Evolutionary conservation across 805 yeast species (phyloP), one percentile per base, ranked within the genome.

Genomic region (Phaffomyces opuntiae): DNA sequence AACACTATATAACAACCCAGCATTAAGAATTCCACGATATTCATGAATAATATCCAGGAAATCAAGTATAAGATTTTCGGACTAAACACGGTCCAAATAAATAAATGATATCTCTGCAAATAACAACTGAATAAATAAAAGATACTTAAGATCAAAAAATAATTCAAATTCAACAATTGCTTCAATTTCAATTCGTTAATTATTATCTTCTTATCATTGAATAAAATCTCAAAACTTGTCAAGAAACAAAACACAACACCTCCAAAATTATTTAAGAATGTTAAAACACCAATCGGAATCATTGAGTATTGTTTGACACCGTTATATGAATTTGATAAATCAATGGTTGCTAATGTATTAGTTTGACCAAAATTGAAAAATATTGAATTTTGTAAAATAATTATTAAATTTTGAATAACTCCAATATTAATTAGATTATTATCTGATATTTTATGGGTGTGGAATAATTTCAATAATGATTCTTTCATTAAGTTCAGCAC

Each of bases 61-160:
- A 80, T 78, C 53, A 83, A 81, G 61, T 83, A 93, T 33, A 95
- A 73, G 5, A 93, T 62, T 57, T 90, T 91, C 1, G 99, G 99
- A 43, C 96, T 86, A 67, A 93, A 93, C 8, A 93, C 99, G 2
- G 98, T 90, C 99, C 99, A 93, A 9, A 93, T 85, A 61, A 93
- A 93, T 46, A 93, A 69, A 62, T 93, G 99, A 58, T 82, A 85
- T 53, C 96, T 72, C 53, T 90, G 72, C 19, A 76, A 69, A 42
- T 74, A 73, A 61, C 98, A 93, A 13, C 96, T 83, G 0, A 69
- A 66, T 38, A 86, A 60, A 42, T 88, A 72, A 38, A 76, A 74
- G 3, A 77, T 54, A 1, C 86, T 83, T 9, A 81, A 68, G 1
- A 81, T 51, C 2, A 83, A 67, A 60, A 84, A 85, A 56, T 82